phyloP scores from a whole-genome alignment of 2,329 filamentous ascomycete genomes.

The Fusarium musae region DNA sequence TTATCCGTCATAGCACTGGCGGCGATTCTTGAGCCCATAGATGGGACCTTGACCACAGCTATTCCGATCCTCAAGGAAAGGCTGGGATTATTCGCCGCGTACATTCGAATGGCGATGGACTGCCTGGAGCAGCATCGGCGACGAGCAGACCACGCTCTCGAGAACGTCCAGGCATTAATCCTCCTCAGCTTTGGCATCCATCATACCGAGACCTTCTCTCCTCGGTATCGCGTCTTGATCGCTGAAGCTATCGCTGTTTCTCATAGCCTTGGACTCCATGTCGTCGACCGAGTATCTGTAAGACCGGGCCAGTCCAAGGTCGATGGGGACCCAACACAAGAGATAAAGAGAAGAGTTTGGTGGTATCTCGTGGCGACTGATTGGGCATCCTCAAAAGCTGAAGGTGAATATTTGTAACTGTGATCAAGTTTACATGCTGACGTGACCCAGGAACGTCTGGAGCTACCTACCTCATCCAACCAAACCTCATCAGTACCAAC shows the following conservation, averaged over 20 bases:
- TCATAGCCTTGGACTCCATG: not conserved
- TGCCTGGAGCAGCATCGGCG: not conserved
- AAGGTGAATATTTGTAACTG: too few species aligned
- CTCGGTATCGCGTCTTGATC: not conserved
- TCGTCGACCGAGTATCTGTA: not conserved
- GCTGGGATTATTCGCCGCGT: rapidly evolving
- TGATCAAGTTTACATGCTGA: too few species aligned
- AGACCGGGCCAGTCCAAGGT: rapidly evolving
- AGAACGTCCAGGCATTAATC: not conserved
- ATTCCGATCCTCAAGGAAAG: not conserved
- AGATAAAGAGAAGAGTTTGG: not conserved
- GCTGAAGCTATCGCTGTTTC: not conserved
- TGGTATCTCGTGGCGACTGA: not conserved
- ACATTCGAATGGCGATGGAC: not conserved
- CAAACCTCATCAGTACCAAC: not conserved
- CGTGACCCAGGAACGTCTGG: not conserved
- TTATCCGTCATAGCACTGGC: not conserved
- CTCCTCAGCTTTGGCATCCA: not conserved
- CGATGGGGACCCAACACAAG: not conserved
- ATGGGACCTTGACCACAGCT: rapidly evolving
- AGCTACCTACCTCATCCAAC: not conserved
- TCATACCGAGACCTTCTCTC: not conserved
- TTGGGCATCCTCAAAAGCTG: not conserved
- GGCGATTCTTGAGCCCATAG: not conserved
- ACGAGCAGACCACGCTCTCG: not conserved